These are phyloP conservation scores for Septoria petroselini DNA, from an alignment of 2,329 filamentous ascomycete genomes.

Conservation along the genomic window DNA sequence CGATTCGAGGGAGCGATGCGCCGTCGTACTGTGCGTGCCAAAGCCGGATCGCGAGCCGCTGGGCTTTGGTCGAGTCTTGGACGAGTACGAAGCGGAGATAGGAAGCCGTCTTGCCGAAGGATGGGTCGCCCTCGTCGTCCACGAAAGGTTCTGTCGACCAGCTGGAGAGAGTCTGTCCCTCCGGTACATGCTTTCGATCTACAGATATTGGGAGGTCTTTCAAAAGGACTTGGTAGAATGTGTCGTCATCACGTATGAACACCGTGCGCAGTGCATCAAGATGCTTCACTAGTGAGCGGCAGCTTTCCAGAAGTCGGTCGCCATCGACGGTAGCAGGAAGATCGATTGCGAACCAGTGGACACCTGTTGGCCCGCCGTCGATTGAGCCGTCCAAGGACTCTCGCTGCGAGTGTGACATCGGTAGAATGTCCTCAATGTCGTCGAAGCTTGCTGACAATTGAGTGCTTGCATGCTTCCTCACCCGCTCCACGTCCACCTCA, in stretches of 20 bases:
- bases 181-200: background rate
- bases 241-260: background rate
- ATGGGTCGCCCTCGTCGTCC: background rate
- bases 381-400: slow-evolving; percentile 2
- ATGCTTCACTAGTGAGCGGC: background rate
- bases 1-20: slow-evolving; percentile 54
- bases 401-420: slow-evolving; percentile 2
- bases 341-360: slow-evolving; percentile 3
- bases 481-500: no score
- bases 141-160: background rate
- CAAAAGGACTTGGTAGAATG: slow-evolving; percentile 1
- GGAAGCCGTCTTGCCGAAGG: background rate
- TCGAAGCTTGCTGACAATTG: no score
- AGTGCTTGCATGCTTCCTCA: no score
- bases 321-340: background rate
- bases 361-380: background rate
- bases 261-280: background rate
- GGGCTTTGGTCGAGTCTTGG: background rate
- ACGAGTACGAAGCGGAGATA: background rate
- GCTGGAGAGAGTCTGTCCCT: background rate
- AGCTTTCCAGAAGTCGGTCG: background rate
- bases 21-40: slow-evolving; percentile 41
- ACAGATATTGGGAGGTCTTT: background rate
- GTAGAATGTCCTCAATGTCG: background rate
- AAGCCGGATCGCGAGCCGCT: slow-evolving; percentile 28